These are phyloP conservation scores for Cystoisospora suis DNA, from an alignment of 169 alveolate genomes.

Conservation along the genomic window DNA sequence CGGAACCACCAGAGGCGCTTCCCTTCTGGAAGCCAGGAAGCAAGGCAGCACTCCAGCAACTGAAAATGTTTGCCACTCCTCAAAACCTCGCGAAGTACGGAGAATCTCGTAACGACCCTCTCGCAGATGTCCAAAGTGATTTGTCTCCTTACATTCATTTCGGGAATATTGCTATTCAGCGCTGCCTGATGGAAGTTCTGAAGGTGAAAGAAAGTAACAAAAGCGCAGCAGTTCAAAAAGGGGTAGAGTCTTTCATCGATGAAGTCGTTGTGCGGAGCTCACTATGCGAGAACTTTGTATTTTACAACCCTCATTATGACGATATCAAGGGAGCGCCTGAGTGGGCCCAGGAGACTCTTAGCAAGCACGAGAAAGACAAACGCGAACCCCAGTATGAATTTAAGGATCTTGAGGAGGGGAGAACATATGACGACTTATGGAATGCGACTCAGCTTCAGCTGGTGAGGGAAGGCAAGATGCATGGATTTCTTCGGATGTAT, in stretches of 20 bases:
- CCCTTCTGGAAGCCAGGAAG: constrained; percentile 44
- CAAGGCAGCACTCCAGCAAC: neutral
- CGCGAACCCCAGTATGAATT: constrained; percentile 69
- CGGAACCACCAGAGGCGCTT: constrained; percentile 10
- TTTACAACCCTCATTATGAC: constrained; percentile 76
- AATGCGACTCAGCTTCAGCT: constrained; percentile 80
- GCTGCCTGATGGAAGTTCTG: constrained; percentile 63
- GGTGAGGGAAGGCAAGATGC: constrained; percentile 77
- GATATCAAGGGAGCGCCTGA: constrained; percentile 76
- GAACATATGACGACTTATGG: constrained; percentile 82
- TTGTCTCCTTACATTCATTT: constrained; percentile 71
- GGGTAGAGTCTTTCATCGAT: constrained; percentile 61
- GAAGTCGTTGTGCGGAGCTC: constrained; percentile 69
- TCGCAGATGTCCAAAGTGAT: constrained; percentile 52
- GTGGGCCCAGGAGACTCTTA: constrained; percentile 82
- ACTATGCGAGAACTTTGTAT: constrained; percentile 78
- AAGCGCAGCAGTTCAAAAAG: neutral
- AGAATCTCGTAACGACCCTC: constrained; percentile 38
- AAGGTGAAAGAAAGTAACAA: neutral
- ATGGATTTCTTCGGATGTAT: constrained; percentile 82
- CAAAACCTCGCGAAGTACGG: constrained; percentile 10
- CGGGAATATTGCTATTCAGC: constrained; percentile 70
- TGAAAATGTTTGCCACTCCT: neutral
- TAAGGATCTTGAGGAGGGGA: constrained; percentile 73
- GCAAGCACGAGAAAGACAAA: constrained; percentile 74